Evolutionary conservation across 1,284 basidiomycete genomes (phyloP).

Genomic region (Ceratorhiza oryzae-sativae): DNA sequence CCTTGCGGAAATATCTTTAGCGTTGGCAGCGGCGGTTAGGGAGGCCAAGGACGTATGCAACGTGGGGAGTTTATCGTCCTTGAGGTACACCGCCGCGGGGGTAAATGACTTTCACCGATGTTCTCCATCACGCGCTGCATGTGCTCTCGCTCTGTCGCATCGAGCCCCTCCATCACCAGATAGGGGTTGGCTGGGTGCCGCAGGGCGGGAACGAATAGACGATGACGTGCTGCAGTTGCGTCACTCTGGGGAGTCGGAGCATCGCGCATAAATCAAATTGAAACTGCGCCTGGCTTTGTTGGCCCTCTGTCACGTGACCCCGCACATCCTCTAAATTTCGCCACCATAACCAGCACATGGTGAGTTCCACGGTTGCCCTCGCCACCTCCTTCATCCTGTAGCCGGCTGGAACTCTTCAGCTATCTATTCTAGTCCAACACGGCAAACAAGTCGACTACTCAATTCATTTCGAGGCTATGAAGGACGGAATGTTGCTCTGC

Average conservation of each 20-base stretch:
- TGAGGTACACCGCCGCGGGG: not conserved
- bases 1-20: not conserved
- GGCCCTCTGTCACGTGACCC: not conserved
- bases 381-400: constrained; percentile 60
- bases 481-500: constrained; percentile 83
- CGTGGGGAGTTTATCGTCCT: not conserved
- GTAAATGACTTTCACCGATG: not conserved
- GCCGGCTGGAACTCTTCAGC: constrained; percentile 62
- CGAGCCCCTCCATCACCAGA: constrained; percentile 30
- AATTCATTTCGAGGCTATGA: constrained; percentile 99
- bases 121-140: constrained; percentile 2
- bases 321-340: constrained; percentile 5
- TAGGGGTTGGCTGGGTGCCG: not conserved
- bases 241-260: not conserved
- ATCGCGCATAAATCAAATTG: not conserved
- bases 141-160: not conserved
- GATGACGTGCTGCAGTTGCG: constrained; percentile 25
- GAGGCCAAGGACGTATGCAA: no score
- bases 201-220: constrained; percentile 14
- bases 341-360: constrained; percentile 56
- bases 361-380: constrained; percentile 49
- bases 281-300: not conserved
- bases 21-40: constrained; percentile 13
- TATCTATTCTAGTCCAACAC: constrained; percentile 70
- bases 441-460: constrained; percentile 97